phyloP scores from a whole-genome alignment of 306 rosid species.

The Quercus aquifolioides region DNA sequence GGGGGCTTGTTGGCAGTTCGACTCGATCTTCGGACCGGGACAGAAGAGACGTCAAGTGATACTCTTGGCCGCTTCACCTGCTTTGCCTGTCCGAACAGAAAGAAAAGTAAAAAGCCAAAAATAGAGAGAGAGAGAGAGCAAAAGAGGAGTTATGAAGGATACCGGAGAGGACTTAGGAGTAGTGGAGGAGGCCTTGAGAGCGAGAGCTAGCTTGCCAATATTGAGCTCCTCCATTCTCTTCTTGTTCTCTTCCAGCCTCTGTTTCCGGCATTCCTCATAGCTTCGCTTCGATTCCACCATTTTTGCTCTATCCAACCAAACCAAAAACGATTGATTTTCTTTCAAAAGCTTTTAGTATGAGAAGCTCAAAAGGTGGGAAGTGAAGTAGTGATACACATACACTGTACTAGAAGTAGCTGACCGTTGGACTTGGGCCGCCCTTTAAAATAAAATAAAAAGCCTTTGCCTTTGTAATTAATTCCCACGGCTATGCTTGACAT shows the following conservation, averaged over 20 bases:
- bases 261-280: conserved; percentile 45
- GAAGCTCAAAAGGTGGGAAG: too few relatives aligned
- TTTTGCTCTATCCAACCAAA: conserved; percentile 17
- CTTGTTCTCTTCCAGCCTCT: conserved; percentile 47
- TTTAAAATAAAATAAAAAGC: too few relatives aligned
- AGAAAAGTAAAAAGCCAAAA: not conserved
- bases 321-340: not conserved
- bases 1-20: conserved; percentile 29
- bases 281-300: conserved; percentile 35
- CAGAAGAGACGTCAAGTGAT: conserved; percentile 16
- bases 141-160: not conserved
- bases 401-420: too few relatives aligned
- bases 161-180: conserved; percentile 42
- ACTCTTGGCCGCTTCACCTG: conserved; percentile 28
- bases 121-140: not conserved
- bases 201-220: conserved; percentile 36
- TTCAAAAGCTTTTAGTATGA: not conserved
- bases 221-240: conserved; percentile 56
- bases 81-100: conserved; percentile 20
- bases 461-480: too few relatives aligned
- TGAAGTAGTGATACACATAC: too few relatives aligned
- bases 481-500: too few relatives aligned
- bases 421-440: too few relatives aligned
- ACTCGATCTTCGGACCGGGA: conserved; percentile 38
- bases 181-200: conserved; percentile 29